A percentile compares a stretch with the other conserved stretches of the same genome.
Evolutionary conservation across 805 yeast genomes (phyloP).

Genomic region (Citeromyces matritensis): DNA sequence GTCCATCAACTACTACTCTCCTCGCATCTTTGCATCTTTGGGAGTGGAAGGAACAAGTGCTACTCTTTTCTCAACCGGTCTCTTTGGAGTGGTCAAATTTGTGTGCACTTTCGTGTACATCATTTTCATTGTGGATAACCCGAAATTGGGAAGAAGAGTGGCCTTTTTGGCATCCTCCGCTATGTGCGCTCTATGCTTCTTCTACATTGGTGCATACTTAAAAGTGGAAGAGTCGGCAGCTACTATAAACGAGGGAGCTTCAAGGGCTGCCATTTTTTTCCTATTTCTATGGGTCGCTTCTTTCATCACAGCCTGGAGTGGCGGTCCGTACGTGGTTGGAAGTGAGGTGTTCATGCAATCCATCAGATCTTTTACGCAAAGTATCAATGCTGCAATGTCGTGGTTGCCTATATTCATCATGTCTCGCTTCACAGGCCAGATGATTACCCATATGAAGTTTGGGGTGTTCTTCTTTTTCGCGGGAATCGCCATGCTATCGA

Average conservation of each 20-base stretch:
- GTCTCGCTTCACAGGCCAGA: constrained; percentile 28
- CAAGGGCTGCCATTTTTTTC: constrained; percentile 26
- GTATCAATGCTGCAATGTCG: constrained; percentile 26
- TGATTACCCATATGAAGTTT: constrained; percentile 24
- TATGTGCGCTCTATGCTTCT: constrained; percentile 26
- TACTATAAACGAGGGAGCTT: constrained; percentile 12
- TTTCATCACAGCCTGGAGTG: constrained; percentile 28
- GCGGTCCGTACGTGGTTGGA: constrained; percentile 30
- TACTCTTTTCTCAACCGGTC: constrained; percentile 33
- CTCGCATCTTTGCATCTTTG: constrained; percentile 29
- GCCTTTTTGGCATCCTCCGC: constrained; percentile 21
- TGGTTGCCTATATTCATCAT: constrained; percentile 37
- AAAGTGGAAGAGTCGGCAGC: constrained; percentile 21
- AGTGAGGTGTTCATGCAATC: constrained; percentile 29
- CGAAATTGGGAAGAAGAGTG: constrained; percentile 24
- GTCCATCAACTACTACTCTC: constrained; percentile 39
- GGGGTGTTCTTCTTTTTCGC: constrained; percentile 29
- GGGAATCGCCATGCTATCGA: constrained; percentile 12
- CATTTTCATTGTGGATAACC: constrained; percentile 27
- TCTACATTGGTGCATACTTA: constrained; percentile 32
- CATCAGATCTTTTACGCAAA: constrained; percentile 24
- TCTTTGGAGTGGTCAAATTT: constrained; percentile 34
- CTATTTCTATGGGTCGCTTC: constrained; percentile 30
- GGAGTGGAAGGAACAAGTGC: constrained; percentile 30
- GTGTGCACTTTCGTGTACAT: constrained; percentile 28